These are phyloP conservation scores for Hortaea werneckii DNA, from an alignment of 2,329 filamentous ascomycete genomes.

Conservation along the genomic window DNA sequence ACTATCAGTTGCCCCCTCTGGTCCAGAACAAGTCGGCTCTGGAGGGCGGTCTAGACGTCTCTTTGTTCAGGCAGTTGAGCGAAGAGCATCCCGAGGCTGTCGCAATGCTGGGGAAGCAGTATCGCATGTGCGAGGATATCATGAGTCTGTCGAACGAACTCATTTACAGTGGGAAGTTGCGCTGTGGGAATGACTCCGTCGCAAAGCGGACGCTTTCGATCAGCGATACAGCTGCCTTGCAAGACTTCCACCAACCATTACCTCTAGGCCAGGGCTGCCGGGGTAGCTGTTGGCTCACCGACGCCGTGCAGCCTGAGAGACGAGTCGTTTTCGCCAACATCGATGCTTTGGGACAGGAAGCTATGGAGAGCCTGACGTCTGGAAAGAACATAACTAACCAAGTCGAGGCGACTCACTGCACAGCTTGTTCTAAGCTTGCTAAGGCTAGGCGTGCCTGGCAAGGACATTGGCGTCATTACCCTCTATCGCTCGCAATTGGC, in stretches of 20 bases:
- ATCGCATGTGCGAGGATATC: slow-evolving; percentile 95
- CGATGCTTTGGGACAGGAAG: slow-evolving; percentile 55
- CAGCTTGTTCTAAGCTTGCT: slow-evolving; percentile 76
- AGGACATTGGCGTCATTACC: slow-evolving; percentile 86
- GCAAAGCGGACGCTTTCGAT: slow-evolving; percentile 59
- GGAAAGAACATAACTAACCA: slow-evolving; percentile 84
- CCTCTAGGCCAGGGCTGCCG: slow-evolving; percentile 1
- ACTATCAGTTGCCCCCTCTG: slow-evolving; percentile 88
- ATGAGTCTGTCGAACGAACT: slow-evolving; percentile 89
- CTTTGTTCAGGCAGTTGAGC: slow-evolving; percentile 85
- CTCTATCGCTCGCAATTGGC: slow-evolving; percentile 91
- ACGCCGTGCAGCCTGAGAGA: slow-evolving; percentile 56
- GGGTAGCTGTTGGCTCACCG: slow-evolving; percentile 61
- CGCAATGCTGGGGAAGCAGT: slow-evolving; percentile 87
- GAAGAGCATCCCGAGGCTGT: slow-evolving; percentile 81
- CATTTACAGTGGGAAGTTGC: slow-evolving; percentile 83
- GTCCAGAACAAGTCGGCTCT: slow-evolving; percentile 86
- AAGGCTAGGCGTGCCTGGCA: slow-evolving; percentile 59
- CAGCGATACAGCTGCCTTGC: slow-evolving; percentile 36
- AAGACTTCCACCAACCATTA: slow-evolving; percentile 21
- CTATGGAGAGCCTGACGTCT: slow-evolving; percentile 58
- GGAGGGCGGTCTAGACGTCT: slow-evolving; percentile 78
- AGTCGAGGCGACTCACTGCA: slow-evolving; percentile 67
- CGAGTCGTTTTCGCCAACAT: slow-evolving; percentile 88
- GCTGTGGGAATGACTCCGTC: slow-evolving; percentile 73